Evolutionary conservation across 1,284 basidiomycete species (phyloP), one percentile per base, ranked within the genome.

Genomic region (Sparassis latifolia): DNA sequence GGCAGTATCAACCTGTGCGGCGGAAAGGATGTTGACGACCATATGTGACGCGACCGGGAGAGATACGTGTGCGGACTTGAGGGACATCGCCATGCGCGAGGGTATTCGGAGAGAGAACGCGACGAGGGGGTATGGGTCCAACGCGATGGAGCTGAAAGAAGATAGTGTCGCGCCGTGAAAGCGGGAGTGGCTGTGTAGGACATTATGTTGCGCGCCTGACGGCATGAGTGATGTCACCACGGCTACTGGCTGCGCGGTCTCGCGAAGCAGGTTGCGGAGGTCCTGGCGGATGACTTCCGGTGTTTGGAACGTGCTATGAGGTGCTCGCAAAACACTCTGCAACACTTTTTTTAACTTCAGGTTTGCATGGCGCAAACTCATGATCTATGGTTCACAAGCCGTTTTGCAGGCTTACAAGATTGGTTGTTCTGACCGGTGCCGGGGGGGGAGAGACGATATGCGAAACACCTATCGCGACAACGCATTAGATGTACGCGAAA

Each of bases 131-230:
- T 84, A 72, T 2, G 93, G 93, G 59, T 91, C 81, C 71, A 97
- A 80, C 1, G 92, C 83, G 59, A 96, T 83, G n/a, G 91, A 92
- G 30, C 90, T 84, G 65, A 96, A 92, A 0, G 92, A 95, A 4
- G 93, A 95, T 40, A 97, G 75, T 0, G 93, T 96, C 40, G 92
- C 91, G 55, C 93, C 93, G 66, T 96, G 92, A 58, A 74, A 85
- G 4, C 54, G 58, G n/a, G 53, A 44, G 54, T 53, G 52, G 27
- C 32, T 20, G 31, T 42, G 27, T 33, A 44, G 7, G 44, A 12
- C 4, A 41, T 20, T 35, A 33, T 30, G 30, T 42, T 3, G 33
- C 33, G 47, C 35, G 48, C 31, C 12, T 6, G 49, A 53, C 29
- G 66, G 68, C 67, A 70, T 69, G 54, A 66, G 61, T n/a, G 69